Conservation (phyloP, 176 grass and related monocot genomes). For the Lolium perenne region DNA sequence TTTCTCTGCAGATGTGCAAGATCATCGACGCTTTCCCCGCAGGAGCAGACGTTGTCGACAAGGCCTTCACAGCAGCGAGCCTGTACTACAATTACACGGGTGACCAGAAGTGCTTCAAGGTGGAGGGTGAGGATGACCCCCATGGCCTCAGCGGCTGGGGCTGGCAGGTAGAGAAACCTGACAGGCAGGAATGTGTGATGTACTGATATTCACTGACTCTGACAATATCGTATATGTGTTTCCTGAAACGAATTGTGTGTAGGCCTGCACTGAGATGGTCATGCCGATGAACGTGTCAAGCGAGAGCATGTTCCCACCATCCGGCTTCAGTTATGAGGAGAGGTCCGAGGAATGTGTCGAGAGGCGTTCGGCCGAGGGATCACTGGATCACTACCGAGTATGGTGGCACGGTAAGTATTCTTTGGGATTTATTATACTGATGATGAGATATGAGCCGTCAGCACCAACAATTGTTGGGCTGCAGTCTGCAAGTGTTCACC, state of each 20-base stretch:
- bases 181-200: not conserved
- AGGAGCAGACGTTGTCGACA: conserved; percentile 52
- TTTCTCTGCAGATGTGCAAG: conserved; percentile 77
- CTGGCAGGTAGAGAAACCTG: conserved; percentile 78
- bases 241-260: conserved; percentile 17
- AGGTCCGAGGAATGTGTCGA: conserved; percentile 46
- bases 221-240: not conserved
- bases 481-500: conserved; percentile 6
- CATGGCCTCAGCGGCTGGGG: conserved; percentile 87
- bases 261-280: conserved; percentile 99
- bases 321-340: conserved; percentile 59
- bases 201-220: not conserved
- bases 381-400: conserved; percentile 97
- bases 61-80: conserved; percentile 74
- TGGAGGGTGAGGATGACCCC: conserved; percentile 70
- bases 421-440: conserved; percentile 4
- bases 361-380: conserved; percentile 58
- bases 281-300: conserved; percentile 79
- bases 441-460: not conserved
- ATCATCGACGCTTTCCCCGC: conserved; percentile 69
- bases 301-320: conserved; percentile 87
- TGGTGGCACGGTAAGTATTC: conserved; percentile 75
- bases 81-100: conserved; percentile 91
- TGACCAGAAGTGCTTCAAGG: conserved; percentile 63
- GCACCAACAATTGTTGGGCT: not conserved